These are phyloP conservation scores for Stylonectria norvegica DNA, from an alignment of 2,329 filamentous ascomycete species.

Conservation along the genomic window DNA sequence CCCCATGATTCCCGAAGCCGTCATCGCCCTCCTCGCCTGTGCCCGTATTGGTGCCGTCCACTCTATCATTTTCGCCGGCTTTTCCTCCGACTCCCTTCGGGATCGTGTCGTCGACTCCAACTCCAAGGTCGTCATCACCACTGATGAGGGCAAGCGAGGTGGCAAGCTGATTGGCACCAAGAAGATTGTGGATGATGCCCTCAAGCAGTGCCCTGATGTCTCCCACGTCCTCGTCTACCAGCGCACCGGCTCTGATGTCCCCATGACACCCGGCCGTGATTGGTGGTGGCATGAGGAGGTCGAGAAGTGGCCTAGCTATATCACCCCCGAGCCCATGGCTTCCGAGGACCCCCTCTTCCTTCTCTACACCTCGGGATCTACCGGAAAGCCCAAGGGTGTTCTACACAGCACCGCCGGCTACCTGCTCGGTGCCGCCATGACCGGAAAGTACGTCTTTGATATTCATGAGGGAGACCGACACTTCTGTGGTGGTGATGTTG, in stretches of 20 bases:
- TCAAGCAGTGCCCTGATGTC: slow-evolving; percentile 93
- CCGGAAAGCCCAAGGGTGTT: slow-evolving; percentile 97
- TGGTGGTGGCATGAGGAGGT: slow-evolving; percentile 99
- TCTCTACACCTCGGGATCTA: slow-evolving; percentile 96
- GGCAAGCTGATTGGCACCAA: slow-evolving; percentile 97
- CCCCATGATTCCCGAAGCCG: slow-evolving; percentile 96
- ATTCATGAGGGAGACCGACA: slow-evolving; percentile 91
- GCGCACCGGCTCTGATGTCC: slow-evolving; percentile 89
- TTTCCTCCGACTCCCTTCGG: slow-evolving; percentile 92
- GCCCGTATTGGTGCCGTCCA: slow-evolving; percentile 91
- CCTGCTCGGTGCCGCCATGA: slow-evolving; percentile 86
- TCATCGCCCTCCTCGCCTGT: slow-evolving; percentile 88
- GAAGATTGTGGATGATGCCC: slow-evolving; percentile 97
- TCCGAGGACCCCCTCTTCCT: slow-evolving; percentile 96
- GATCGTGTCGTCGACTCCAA: slow-evolving; percentile 90
- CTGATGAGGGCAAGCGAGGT: slow-evolving; percentile 95
- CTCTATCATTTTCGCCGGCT: slow-evolving; percentile 96
- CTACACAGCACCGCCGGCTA: slow-evolving; percentile 98
- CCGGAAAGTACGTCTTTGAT: slow-evolving; percentile 98
- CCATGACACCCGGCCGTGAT: slow-evolving; percentile 85
- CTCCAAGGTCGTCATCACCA: slow-evolving; percentile 92
- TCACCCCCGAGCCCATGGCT: slow-evolving; percentile 82
- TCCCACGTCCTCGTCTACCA: slow-evolving; percentile 86
- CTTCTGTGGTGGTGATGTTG: slow-evolving; percentile 97
- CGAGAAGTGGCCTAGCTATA: slow-evolving; percentile 92